These are phyloP conservation scores for Wallacemonas sp. DNA, from an alignment of 208 protist species.

Conservation along the genomic window DNA sequence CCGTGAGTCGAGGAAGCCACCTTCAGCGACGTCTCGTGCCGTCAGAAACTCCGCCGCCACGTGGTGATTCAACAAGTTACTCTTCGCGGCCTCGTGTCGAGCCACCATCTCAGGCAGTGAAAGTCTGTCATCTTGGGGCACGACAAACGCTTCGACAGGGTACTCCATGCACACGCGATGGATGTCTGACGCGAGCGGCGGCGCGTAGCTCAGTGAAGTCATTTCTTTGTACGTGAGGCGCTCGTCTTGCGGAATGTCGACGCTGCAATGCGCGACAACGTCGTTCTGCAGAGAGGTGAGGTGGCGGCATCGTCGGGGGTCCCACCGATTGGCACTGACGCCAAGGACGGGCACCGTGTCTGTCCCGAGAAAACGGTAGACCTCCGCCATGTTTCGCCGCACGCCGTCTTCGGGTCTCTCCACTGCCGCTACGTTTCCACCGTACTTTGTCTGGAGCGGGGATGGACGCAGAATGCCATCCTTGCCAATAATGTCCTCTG, in stretches of 20 bases:
- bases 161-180: constrained; percentile 62
- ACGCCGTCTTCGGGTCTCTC: constrained; percentile 31
- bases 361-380: constrained; percentile 71
- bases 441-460: background rate
- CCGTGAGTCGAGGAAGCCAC: constrained; percentile 20
- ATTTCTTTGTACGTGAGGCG: constrained; percentile 56
- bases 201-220: constrained; percentile 79
- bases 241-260: constrained; percentile 38
- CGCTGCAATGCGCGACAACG: constrained; percentile 72
- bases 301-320: constrained; percentile 57
- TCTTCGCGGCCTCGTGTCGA: constrained; percentile 60
- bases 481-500: constrained; percentile 26
- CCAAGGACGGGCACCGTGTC: constrained; percentile 68
- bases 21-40: constrained; percentile 33
- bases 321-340: constrained; percentile 51
- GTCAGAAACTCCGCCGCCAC: constrained; percentile 26
- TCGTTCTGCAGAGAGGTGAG: constrained; percentile 74
- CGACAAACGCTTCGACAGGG: constrained; percentile 77
- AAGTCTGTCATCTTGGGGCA: constrained; percentile 71
- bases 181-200: constrained; percentile 60
- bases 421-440: background rate
- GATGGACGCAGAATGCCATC: constrained; percentile 21
- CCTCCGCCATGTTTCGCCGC: constrained; percentile 48
- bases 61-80: constrained; percentile 18
- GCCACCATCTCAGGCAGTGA: constrained; percentile 66